Evolutionary conservation across 1,284 basidiomycete genomes (phyloP), one percentile per base, ranked within the genome.

Genomic region (Pseudozyma sp.): DNA sequence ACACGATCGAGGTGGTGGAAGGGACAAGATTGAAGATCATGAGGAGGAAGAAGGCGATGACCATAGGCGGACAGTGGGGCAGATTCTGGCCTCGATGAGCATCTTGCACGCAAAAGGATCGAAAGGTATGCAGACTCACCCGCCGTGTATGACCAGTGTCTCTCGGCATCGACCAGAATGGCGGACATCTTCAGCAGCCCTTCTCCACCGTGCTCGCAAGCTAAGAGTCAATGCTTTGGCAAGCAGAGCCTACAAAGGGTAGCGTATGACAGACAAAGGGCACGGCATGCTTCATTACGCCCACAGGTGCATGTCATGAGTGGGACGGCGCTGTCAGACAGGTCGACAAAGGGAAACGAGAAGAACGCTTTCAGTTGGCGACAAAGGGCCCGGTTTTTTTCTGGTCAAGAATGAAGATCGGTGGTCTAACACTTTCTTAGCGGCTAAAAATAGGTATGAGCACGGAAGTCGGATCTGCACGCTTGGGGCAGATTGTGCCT

Each of bases 141-240:
- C 31, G 42, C 42, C 51, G 51, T 30, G 40, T 34, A 24, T 24
- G 24, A 24, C 24, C 24, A 24, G 1, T 24, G 40, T 9, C n/a
- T 37, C 11, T 54, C 33, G 47, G 54, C 29, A 45, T 55, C 54
- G 54, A 47, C 54, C 47, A 47, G 54, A 17, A 13, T 55, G 45
- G 54, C 45, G 29, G 14, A 6, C 40, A 42, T 16, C 16, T n/a
- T 7, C 40, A 42, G 40, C 40, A 13, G 7, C 16, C 16, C 7
- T 42, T 42, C 40, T 16, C 10, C 1, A 13, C 11, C 40, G 35
- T n/a, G 11, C n/a, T 44, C 3, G 24, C 43, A 24, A 24, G 7
- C 33, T 16, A 9, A 55, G 17, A 1, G 17, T 14, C 45, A 55
- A 46, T 16, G 45, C 35, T 24, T 47, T 40, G 35, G 39, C 44